Conservation (phyloP, 164 flowering plant genomes). For the Tetrastigma voinierianum region DNA sequence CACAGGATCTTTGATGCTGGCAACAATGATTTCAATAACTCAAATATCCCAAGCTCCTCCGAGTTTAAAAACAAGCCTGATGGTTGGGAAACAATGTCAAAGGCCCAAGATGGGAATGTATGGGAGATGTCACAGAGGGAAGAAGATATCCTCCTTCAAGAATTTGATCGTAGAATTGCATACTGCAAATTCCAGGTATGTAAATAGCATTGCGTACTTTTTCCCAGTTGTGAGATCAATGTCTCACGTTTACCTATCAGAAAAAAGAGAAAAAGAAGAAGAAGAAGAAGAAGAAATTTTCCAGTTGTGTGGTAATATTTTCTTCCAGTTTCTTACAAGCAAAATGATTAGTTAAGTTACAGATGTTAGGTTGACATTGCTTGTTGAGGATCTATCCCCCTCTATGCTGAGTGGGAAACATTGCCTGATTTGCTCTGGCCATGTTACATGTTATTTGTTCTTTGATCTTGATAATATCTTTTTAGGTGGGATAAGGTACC, state of each 20-base stretch:
- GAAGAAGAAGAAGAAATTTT: no score
- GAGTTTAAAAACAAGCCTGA: conserved; percentile 92
- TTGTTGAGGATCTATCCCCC: no score
- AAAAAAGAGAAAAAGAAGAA: no score
- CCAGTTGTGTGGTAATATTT: no score
- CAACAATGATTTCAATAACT: conserved; percentile 41
- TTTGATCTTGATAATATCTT: no score
- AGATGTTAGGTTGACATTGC: background rate
- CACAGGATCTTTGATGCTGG: conserved; percentile 75
- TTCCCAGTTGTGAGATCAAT: background rate
- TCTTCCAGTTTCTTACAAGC: no score
- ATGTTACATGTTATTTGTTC: no score
- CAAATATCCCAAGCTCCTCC: conserved; percentile 46
- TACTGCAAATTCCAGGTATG: conserved; percentile 90
- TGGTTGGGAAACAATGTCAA: conserved; percentile 94
- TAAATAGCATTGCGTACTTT: background rate
- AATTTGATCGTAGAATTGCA: conserved; percentile 92
- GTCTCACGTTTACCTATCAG: no score
- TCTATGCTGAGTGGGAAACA: background rate
- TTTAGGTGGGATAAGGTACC: no score
- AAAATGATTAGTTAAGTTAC: background rate
- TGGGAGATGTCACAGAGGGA: conserved; percentile 98
- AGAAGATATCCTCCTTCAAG: conserved; percentile 94
- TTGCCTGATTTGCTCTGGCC: background rate
- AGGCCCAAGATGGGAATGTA: conserved; percentile 74